Base-by-base conservation (phyloP, 257 asterid genomes). In the Solanum piurae region DNA sequence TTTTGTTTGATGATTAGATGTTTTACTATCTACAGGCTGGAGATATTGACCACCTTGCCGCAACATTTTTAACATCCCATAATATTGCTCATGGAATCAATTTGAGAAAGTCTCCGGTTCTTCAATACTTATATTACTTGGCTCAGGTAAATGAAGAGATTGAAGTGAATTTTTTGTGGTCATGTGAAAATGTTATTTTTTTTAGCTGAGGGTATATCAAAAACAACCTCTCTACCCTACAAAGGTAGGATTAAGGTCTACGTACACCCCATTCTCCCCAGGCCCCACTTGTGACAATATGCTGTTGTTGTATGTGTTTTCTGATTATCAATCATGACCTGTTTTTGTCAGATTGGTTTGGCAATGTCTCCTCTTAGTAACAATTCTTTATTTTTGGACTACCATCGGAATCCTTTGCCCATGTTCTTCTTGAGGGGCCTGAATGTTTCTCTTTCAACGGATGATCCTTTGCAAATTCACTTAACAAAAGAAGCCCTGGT, bases 311-410 rank as follows among this genome's bases (percentile, higher is more conserved):
- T 69, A 13, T 52, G 58, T 38, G 52, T 33, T 62, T 40, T 27
- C 88, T 75, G 69, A 49, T 52, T 46, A 52, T 49, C 69, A 52
- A 31, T 29, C 42, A 80, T 80, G 85, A 18, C 44, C 12, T 46
- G 8, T 80, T 83, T 74, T 91, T n/a, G 42, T 85, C 95, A 96
- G 99, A 96, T 96, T 94, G 99, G 99, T 86, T 92, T 96, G 90
- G 99, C 98, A 36, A 96, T 96, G 99, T 96, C 99, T 89, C 99
- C 99, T 71, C 89, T 96, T 91, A 96, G 99, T 96, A 96, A 96
- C 94, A 96, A 96, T 93, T 96, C 99, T 12, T 88, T 96, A 88
- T 96, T 96, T 93, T 88, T 96, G 88, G 99, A 96, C 93, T 96
- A 96, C 93, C 99, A 96, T 86, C 99, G 99, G 49, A 96, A 96